Percentiles rank a stretch among this genome's conserved stretches.
Conservation (phyloP, 345 rosid genomes). For the Abelmoschus esculentus region DNA sequence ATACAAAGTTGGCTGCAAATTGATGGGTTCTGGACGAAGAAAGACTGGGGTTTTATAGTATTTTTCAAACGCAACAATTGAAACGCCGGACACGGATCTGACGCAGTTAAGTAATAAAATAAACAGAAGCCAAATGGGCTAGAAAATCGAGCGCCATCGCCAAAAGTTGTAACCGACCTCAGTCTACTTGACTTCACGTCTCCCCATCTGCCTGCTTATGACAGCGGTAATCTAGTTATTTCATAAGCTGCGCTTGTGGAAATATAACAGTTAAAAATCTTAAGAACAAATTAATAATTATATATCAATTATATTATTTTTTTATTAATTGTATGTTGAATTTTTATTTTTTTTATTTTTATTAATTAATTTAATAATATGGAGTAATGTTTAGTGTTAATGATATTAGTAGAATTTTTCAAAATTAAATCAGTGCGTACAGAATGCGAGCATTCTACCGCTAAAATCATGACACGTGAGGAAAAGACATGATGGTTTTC, state of each 20-base stretch:
- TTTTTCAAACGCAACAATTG: not conserved
- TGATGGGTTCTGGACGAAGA: not conserved
- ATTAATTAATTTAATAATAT: no score
- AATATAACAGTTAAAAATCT: not conserved
- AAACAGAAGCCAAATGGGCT: not conserved
- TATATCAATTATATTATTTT: no score
- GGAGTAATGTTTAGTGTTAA: no score
- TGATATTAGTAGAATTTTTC: no score
- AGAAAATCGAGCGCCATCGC: not conserved
- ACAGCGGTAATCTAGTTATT: not conserved
- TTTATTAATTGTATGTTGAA: no score
- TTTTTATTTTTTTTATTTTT: no score
- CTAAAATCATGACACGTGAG: not conserved
- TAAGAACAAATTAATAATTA: no score
- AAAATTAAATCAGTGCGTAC: not conserved
- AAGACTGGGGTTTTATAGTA: constrained; percentile 23
- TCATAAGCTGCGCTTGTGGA: not conserved
- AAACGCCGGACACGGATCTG: constrained; percentile 18
- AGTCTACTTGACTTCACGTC: not conserved
- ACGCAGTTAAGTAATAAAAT: constrained; percentile 24
- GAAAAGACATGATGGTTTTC: not conserved
- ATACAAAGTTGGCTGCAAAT: no score
- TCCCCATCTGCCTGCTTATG: not conserved
- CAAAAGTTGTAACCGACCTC: constrained; percentile 2
- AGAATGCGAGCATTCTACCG: not conserved